A percentile compares a stretch with the other conserved stretches of the same genome.
Conservation (phyloP, 108 stramenopile genomes). For the Cyclotella baltica region DNA sequence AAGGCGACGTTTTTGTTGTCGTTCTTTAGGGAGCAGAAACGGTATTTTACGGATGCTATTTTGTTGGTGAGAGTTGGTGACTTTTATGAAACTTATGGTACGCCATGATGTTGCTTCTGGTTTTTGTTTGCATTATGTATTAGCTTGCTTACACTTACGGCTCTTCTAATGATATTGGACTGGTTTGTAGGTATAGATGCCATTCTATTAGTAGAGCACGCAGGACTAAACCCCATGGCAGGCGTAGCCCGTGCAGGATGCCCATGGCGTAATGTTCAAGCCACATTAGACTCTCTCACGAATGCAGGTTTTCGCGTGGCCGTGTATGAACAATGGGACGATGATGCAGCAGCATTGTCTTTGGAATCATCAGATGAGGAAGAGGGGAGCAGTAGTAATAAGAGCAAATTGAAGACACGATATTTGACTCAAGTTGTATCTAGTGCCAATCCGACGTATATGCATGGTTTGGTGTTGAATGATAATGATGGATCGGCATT, state of each 20-base stretch:
- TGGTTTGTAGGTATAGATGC: no score
- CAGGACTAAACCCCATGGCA: slow-evolving; percentile 97
- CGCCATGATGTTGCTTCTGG: no score
- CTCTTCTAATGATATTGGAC: no score
- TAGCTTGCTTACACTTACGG: no score
- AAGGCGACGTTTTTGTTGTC: no score
- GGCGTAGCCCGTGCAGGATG: slow-evolving; percentile 93
- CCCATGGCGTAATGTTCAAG: slow-evolving; percentile 89
- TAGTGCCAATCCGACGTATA: slow-evolving; percentile 90
- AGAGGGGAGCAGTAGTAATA: slow-evolving; percentile 15
- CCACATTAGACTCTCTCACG: slow-evolving; percentile 89
- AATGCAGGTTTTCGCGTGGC: slow-evolving; percentile 87
- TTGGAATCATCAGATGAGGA: slow-evolving; percentile 17
- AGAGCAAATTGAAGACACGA: slow-evolving; percentile 66
- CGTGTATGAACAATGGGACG: slow-evolving; percentile 88
- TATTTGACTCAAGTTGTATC: slow-evolving; percentile 89
- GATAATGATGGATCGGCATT: slow-evolving; percentile 42
- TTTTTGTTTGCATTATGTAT: no score
- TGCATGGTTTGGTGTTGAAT: slow-evolving; percentile 82
- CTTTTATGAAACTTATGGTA: slow-evolving; percentile 98
- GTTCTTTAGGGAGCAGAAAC: no score
- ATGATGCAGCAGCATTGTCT: slow-evolving; percentile 42
- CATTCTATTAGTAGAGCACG: slow-evolving; percentile 91
- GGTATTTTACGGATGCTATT: slow-evolving; percentile 62
- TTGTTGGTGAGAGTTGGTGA: slow-evolving; percentile 93